Base-by-base conservation (phyloP, 371 early-diverging fungal species). In the Zopfochytrium polystomum region DNA sequence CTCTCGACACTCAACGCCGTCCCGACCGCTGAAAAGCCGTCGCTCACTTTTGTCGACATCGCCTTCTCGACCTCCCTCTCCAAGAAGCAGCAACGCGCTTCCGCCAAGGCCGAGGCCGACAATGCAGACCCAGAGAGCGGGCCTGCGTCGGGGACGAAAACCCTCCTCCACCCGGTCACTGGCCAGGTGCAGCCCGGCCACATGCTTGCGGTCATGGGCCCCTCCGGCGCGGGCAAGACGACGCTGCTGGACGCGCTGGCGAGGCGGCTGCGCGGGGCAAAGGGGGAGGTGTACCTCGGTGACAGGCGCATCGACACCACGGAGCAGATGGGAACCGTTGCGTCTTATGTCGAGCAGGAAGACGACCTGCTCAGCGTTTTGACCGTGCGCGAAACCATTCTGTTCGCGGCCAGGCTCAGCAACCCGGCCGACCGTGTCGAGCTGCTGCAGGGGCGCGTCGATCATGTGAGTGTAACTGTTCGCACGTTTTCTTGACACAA, bases 311-410 rank as follows among this genome's bases (percentile, higher is more conserved):
- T 54, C n/a, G 11, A 5, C 22, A 54, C 4, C 38, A 33, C 54
- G 7, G 9, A 35, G 13, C 32, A 90, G 64, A 54, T 54, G 54
- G 54, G 22, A 4, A 33, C 20, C 3, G 38, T 54, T 11, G 54
- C 52, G n/a, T n/a, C 29, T 18, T 63, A 63, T 32, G 64, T 63
- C n/a, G 31, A 35, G 25, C 94, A 93, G 67, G 92, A 92, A 62
- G 96, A 96, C 67, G 81, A 84, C 2, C 69, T 93, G 38, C 76
- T 79, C 55, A 70, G 72, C 34, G 58, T 68, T 48, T 74, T 93
- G 30, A 96, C 94, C 0, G 96, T 96, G 1, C 79, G 83, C 48
- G 95, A 96, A 64, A 88, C 93, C 0, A 74, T 96, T 20, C 79
- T 84, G 52, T 92, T 86, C 56, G 87, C 92, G 0, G 93, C 94